phyloP scores from a whole-genome alignment of 2,329 filamentous ascomycete species.

The Parascedosporium putredinis region DNA sequence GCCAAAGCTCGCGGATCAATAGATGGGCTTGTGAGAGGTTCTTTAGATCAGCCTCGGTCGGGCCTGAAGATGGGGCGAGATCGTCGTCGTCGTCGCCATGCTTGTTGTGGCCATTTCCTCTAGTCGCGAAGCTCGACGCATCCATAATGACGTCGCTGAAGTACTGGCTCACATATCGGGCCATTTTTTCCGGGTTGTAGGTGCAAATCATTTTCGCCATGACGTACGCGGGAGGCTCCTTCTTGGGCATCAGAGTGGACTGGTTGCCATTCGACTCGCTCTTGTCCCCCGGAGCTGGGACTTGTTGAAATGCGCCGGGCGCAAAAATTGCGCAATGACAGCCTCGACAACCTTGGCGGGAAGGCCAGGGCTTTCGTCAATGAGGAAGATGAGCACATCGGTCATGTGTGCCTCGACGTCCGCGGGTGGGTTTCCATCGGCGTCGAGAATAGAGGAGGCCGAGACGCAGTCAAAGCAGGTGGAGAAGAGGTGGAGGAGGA shows the following conservation, averaged over 20 bases:
- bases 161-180: constrained; percentile 86
- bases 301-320: constrained; percentile 59
- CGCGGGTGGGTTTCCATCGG: constrained; percentile 76
- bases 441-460: constrained; percentile 59
- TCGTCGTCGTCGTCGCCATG: constrained; percentile 54
- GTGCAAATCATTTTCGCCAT: constrained; percentile 96
- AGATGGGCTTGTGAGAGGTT: constrained; percentile 85
- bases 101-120: constrained; percentile 46
- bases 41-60: constrained; percentile 73
- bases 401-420: constrained; percentile 92
- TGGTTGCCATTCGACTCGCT: constrained; percentile 61
- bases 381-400: constrained; percentile 69
- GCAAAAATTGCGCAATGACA: constrained; percentile 89
- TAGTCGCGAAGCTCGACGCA: constrained; percentile 52
- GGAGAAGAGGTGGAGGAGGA: constrained; percentile 74
- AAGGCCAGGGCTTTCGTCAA: constrained; percentile 74
- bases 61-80: constrained; percentile 43
- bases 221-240: constrained; percentile 85
- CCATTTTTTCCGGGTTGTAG: constrained; percentile 84
- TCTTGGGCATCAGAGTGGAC: constrained; percentile 72
- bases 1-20: constrained; percentile 85
- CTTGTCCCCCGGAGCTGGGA: constrained; percentile 22
- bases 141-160: constrained; percentile 96
- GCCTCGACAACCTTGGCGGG: constrained; percentile 79
- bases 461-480: constrained; percentile 89